Base-by-base conservation (phyloP, 768 basidiomycete species). In the Phaeolepiota aurea region DNA sequence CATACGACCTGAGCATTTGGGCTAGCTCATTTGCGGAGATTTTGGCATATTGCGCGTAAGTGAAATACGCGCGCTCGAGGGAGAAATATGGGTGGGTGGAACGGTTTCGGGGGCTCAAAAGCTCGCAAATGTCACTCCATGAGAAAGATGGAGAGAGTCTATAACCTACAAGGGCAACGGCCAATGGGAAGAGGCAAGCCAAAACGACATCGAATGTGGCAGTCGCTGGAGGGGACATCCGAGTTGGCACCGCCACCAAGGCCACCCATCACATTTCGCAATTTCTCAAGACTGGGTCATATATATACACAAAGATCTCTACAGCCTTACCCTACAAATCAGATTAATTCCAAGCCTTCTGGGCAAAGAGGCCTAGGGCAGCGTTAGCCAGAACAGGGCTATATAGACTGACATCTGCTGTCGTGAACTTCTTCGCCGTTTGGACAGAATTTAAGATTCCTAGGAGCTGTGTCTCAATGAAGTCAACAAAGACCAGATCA, bases 401-500 rank as follows among this genome's bases (percentile, higher is more conserved):
- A 55, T 87, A 88, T 22, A 48, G n/a, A 22, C 50, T 42, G 1
- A 79, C 74, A 52, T 88, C 79, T 9, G 62, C 50, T 0, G 53
- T 50, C 2, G 72, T 71, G 50, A 73, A 87, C 2, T 53, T 65
- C 56, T 63, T 74, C 19, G 46, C 52, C 4, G 32, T 68, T 60
- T 82, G 77, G 16, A 79, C 52, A 1, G 37, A 23, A 49, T 89
- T 89, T 38, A 87, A 53, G 19, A 75, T 70, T 3, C 46, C 30
- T 43, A 86, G 45, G 19, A 84, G 51, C 45, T 74, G 62, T 3
- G 50, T 40, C 51, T 70, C 62, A 52, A 87, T 77, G 57, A 87
- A 89, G 55, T 80, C 66, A 35, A 82, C 67, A 55, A 88, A 90
- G 22, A 89, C 79, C 15, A 90, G 69, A 49, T 90, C 87, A 45